Evolutionary conservation across 805 yeast genomes (phyloP).

Genomic region (Vanderwaltozyma yarrowii): DNA sequence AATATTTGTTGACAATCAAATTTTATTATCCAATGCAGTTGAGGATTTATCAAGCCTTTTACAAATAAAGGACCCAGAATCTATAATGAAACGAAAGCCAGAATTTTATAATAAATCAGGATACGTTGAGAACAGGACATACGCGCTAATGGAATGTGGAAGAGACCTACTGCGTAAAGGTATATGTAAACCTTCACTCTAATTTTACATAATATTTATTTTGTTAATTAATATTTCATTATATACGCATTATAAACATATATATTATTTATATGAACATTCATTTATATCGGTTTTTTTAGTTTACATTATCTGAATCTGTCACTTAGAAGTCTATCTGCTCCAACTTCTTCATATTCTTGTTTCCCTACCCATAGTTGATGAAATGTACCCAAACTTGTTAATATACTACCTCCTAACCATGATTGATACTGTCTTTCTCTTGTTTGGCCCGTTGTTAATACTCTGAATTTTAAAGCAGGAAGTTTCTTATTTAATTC

Average conservation of each 20-base stretch:
- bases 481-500: conserved; percentile 67
- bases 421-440: conserved; percentile 79
- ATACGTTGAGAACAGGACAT: conserved; percentile 28
- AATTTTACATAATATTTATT: background rate
- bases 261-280: background rate
- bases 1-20: conserved; percentile 65
- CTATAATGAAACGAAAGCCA: conserved; percentile 27
- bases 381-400: conserved; percentile 88
- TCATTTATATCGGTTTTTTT: background rate
- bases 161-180: conserved; percentile 27
- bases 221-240: background rate
- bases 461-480: conserved; percentile 74
- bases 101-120: conserved; percentile 32
- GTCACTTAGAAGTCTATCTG: conserved; percentile 66
- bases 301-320: conserved; percentile 53
- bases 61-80: conserved; percentile 31
- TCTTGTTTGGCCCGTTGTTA: conserved; percentile 65
- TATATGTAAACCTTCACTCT: conserved; percentile 17
- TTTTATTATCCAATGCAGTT: conserved; percentile 49
- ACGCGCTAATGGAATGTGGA: conserved; percentile 31
- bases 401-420: conserved; percentile 86
- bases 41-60: conserved; percentile 60
- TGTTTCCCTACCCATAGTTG: conserved; percentile 86
- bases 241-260: background rate
- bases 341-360: conserved; percentile 84